Evolutionary conservation across 1,284 basidiomycete genomes (phyloP).

Genomic region (Ustilago curta): DNA sequence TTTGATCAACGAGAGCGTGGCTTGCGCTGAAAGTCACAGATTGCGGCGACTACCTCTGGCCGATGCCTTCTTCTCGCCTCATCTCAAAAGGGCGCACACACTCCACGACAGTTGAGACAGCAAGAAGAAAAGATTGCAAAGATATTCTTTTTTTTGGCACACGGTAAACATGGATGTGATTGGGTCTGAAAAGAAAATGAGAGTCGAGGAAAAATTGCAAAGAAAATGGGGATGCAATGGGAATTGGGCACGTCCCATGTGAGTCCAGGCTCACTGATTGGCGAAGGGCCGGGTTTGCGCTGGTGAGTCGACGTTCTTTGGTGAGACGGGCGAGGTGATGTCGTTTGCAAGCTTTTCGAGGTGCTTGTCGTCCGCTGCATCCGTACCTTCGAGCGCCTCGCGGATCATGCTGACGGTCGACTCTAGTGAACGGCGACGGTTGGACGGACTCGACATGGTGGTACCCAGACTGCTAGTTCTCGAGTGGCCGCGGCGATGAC

Average conservation of each 20-base stretch:
- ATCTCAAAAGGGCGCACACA: neutral
- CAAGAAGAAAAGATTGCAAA: conserved; percentile 12
- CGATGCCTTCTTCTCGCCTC: neutral
- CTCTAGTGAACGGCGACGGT: conserved; percentile 89
- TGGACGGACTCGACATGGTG: conserved; percentile 94
- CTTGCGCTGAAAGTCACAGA: conserved; percentile 18
- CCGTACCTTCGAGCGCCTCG: conserved; percentile 67
- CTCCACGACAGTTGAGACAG: neutral
- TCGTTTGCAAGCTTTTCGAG: conserved; percentile 61
- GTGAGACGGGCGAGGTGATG: conserved; percentile 53
- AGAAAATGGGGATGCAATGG: neutral
- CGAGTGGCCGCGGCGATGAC: conserved; percentile 52
- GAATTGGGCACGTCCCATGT: neutral
- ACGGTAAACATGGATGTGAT: conserved; percentile 16
- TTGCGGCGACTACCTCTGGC: neutral
- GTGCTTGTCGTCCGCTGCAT: conserved; percentile 56
- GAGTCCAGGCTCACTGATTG: conserved; percentile 11
- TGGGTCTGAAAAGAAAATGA: conserved; percentile 7
- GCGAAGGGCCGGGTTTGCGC: conserved; percentile 18
- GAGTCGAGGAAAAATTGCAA: neutral
- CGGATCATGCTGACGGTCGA: conserved; percentile 96
- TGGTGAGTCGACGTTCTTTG: conserved; percentile 31
- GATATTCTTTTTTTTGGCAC: conserved; percentile 22
- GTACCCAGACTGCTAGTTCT: conserved; percentile 89
- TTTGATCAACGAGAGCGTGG: conserved; percentile 39